phyloP scores from a whole-genome alignment of 768 basidiomycete genomes.

The Leccinum truebloodii region DNA sequence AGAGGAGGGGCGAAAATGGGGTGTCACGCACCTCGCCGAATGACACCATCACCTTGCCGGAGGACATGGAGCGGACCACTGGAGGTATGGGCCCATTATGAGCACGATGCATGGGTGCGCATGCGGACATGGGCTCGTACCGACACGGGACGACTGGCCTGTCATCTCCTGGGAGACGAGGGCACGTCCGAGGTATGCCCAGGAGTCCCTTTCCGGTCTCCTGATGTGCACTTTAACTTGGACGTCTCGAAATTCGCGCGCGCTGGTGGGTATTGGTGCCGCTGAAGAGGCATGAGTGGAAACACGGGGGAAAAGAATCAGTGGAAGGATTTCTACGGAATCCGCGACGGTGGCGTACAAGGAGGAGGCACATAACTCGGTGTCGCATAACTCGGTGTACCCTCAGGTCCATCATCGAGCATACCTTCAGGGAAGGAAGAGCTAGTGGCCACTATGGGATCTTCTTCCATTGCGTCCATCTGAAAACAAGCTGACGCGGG shows the following conservation, averaged over 20 bases:
- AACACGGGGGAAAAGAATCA: conserved; percentile 8
- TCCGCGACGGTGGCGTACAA: conserved; percentile 19
- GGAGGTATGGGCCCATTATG: conserved; percentile 5
- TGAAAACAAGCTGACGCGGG: conserved; percentile 6
- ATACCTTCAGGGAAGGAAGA: conserved; percentile 24
- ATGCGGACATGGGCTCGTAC: conserved; percentile 43
- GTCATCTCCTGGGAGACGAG: conserved; percentile 71
- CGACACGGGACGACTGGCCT: conserved; percentile 79
- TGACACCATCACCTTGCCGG: conserved; percentile 65
- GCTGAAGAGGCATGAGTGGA: conserved; percentile 15
- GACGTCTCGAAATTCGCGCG: conserved; percentile 73
- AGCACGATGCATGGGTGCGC: conserved; percentile 3
- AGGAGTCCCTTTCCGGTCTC: conserved; percentile 74
- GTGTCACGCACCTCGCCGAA: conserved; percentile 63
- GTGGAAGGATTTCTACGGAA: conserved; percentile 3
- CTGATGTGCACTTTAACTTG: conserved; percentile 86
- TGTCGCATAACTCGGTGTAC: conserved; percentile 13
- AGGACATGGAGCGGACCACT: conserved; percentile 50
- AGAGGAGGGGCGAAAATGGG: not conserved
- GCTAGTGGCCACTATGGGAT: conserved; percentile 28
- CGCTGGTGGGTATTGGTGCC: conserved; percentile 21
- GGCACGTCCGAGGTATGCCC: conserved; percentile 80
- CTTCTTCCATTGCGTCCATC: conserved; percentile 38
- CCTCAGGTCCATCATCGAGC: conserved; percentile 20
- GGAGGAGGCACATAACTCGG: conserved; percentile 16